Conservation (phyloP, 257 asterid genomes). For the Mentha longifolia region DNA sequence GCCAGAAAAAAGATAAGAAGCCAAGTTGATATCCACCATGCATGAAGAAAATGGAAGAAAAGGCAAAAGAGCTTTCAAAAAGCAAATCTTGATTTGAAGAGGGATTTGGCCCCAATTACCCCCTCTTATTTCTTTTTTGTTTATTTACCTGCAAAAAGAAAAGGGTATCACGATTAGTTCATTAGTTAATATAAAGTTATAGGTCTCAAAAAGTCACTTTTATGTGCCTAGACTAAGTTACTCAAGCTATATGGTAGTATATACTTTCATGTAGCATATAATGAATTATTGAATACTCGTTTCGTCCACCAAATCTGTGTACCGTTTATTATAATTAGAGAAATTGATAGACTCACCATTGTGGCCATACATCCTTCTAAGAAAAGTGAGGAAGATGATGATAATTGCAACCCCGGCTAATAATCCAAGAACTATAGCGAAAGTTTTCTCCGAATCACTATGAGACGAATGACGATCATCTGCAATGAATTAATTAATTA, state of each 20-base stretch:
- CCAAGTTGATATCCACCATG: constrained; percentile 45
- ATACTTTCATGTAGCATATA: neutral
- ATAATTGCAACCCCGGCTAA: constrained; percentile 80
- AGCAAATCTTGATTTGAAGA: constrained; percentile 32
- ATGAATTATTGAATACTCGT: neutral
- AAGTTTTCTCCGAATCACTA: constrained; percentile 80
- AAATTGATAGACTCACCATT: constrained; percentile 43
- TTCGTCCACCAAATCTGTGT: no score
- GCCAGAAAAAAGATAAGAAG: constrained; percentile 33
- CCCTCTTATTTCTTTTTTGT: constrained; percentile 27
- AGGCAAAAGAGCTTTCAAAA: constrained; percentile 33
- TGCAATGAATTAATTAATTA: neutral
- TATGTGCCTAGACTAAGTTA: neutral
- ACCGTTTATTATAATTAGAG: no score
- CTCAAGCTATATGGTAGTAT: constrained; percentile 10
- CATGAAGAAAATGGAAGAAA: constrained; percentile 27
- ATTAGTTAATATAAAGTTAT: neutral
- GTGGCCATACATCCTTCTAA: constrained; percentile 59
- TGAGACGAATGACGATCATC: constrained; percentile 45
- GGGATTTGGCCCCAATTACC: constrained; percentile 2
- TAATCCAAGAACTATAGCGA: constrained; percentile 80
- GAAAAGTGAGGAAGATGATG: constrained; percentile 79
- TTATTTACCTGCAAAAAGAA: constrained; percentile 73
- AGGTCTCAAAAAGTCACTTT: neutral
- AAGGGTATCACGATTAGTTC: constrained; percentile 23